Conservation (phyloP, 1,284 basidiomycete genomes). For the Ceratorhiza oryzae-sativae region DNA sequence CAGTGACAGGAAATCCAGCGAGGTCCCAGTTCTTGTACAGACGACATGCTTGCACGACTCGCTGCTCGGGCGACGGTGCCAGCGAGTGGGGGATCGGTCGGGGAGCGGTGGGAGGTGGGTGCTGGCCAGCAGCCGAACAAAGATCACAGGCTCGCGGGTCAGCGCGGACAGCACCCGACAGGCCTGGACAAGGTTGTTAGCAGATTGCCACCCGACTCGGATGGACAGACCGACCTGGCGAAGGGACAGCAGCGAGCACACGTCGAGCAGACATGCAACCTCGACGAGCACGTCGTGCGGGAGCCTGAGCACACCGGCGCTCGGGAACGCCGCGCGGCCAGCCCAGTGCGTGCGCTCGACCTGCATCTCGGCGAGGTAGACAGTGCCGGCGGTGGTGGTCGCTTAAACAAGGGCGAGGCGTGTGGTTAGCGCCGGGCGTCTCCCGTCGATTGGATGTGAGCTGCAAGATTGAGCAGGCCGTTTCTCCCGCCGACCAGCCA, state of each 20-base stretch:
- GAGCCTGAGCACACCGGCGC: background rate
- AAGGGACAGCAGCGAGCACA: background rate
- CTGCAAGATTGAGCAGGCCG: background rate
- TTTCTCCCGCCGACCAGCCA: background rate
- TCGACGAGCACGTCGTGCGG: slow-evolving; percentile 23
- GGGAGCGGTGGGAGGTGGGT: background rate
- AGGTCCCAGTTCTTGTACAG: slow-evolving; percentile 35
- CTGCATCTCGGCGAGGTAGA: background rate
- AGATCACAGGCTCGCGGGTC: slow-evolving; percentile 8
- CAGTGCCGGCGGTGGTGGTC: background rate
- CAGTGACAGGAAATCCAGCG: slow-evolving; percentile 8
- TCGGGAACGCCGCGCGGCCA: background rate
- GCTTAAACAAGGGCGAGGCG: background rate
- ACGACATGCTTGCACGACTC: slow-evolving; percentile 11
- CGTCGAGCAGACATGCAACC: slow-evolving; percentile 12
- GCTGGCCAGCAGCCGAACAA: slow-evolving; percentile 7
- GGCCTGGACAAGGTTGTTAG: background rate
- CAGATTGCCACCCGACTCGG: background rate
- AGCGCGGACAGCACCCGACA: slow-evolving; percentile 14
- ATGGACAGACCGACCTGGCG: slow-evolving; percentile 14
- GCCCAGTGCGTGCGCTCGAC: slow-evolving; percentile 9
- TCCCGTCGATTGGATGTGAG: background rate
- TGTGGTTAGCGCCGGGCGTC: slow-evolving; percentile 2
- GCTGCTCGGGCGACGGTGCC: background rate
- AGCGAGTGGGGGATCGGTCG: background rate